Base-by-base conservation (phyloP, 1,284 basidiomycete species). In the Fomitopsis schrenkii region DNA sequence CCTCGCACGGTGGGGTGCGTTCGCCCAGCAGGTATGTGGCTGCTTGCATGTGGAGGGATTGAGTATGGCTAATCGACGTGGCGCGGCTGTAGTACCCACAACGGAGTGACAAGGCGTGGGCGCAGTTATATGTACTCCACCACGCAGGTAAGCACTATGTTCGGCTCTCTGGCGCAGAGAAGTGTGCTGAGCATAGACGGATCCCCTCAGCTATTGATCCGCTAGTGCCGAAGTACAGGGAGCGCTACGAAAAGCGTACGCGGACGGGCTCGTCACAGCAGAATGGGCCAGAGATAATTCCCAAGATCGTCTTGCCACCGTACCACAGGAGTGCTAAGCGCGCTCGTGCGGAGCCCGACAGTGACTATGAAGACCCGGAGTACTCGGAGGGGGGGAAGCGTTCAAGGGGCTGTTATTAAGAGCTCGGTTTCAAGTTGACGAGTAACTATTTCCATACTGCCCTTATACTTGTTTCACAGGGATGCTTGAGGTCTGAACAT, bases 201-300 rank as follows among this genome's bases (percentile, higher is more conserved):
- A 7, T 14, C 22, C 10, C 15, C 2, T 35, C 53, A 59, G 59
- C 17, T n/a, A 59, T 59, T 35, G 52, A 50, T n/a, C 5, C 30
- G 12, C 28, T 55, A 15, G 59, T 48, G 41, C 26, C 50, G 52
- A 59, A 59, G 35, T 59, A 44, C 22, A 55, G 59, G 26, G 19
- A 30, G 15, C 36, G 40, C 28, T 22, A 59, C 19, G 7, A n/a
- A 14, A 33, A n/a, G 19, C 8, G 52, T 17, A 6, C 35, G 36
- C 19, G 46, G n/a, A 38, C 2, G 40, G 7, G n/a, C 14, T 26
- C 45, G 3, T 48, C 48, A 6, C 14, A 30, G 19, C 48, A 17
- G 38, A 40, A 10, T 3, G 38, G 12, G 14, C 9, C 38, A 10
- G 36, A 41, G 36, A 55, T 8, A 1, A 35, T 15, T 33, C 26